These are phyloP conservation scores for Penicillium pulvis DNA, from an alignment of 495 filamentous ascomycete species.

Conservation along the genomic window DNA sequence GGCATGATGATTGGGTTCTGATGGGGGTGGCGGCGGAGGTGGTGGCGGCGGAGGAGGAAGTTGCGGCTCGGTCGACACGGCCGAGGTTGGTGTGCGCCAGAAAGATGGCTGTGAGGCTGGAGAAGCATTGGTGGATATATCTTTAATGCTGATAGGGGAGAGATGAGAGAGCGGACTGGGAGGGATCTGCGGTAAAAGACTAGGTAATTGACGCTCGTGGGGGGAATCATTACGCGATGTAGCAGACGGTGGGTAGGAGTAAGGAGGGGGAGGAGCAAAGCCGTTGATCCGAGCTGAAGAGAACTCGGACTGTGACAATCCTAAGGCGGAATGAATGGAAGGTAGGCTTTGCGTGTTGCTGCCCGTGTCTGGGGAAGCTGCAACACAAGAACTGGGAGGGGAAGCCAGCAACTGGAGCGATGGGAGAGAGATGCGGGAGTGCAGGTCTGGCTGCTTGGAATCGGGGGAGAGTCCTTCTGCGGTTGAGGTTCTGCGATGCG, in stretches of 20 bases:
- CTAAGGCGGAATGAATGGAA: conserved; percentile 45
- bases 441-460: conserved; percentile 6
- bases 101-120: conserved; percentile 37
- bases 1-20: conserved; percentile 8
- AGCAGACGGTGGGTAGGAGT: conserved; percentile 26
- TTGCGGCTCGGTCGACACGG: conserved; percentile 23
- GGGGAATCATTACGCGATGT: conserved; percentile 40
- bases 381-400: conserved; percentile 37
- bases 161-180: conserved; percentile 44
- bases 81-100: conserved; percentile 30
- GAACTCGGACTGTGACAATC: conserved; percentile 27
- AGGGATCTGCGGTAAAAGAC: conserved; percentile 34
- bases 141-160: conserved; percentile 44
- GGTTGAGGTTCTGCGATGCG: conserved; percentile 7
- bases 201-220: conserved; percentile 34
- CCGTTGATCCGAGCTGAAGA: conserved; percentile 25
- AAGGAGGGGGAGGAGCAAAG: conserved; percentile 18
- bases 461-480: conserved; percentile 1
- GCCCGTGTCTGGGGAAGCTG: conserved; percentile 41
- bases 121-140: conserved; percentile 42
- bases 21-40: conserved; percentile 7
- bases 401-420: conserved; percentile 19
- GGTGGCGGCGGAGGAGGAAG: conserved; percentile 9
- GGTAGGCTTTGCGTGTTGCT: conserved; percentile 42
- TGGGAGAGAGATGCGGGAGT: conserved; percentile 12